Evolutionary conservation across 1,284 basidiomycete genomes (phyloP).

Genomic region (Moniliophthora roreri): DNA sequence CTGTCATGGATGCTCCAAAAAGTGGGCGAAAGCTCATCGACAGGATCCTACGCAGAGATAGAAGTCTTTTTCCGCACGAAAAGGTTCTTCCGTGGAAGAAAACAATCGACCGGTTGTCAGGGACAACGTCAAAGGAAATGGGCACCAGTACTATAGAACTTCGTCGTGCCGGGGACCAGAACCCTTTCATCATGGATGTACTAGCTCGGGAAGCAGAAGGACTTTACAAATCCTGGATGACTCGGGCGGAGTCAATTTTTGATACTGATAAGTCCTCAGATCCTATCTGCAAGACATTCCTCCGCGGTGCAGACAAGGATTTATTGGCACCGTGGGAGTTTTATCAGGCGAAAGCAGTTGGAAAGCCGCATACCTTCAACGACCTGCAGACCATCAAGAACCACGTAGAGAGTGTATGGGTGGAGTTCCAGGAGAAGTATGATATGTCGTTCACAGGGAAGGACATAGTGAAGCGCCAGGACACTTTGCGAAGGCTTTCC

Average conservation of each 20-base stretch:
- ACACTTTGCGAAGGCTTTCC: slow-evolving; percentile 36
- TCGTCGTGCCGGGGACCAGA: not conserved
- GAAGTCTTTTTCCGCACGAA: too few species aligned
- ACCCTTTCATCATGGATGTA: slow-evolving; percentile 1
- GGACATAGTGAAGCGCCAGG: slow-evolving; percentile 38
- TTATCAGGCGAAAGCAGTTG: slow-evolving; percentile 17
- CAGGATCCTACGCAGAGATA: not conserved
- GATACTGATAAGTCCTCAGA: too few species aligned
- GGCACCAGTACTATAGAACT: not conserved
- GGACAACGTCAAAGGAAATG: not conserved
- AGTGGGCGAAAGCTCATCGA: slow-evolving; percentile 6
- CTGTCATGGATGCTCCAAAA: slow-evolving; percentile 12
- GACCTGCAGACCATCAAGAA: slow-evolving; percentile 27
- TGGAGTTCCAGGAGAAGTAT: slow-evolving; percentile 18
- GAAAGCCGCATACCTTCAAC: slow-evolving; percentile 1
- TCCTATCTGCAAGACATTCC: not conserved
- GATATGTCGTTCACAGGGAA: slow-evolving; percentile 26
- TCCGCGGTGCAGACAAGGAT: slow-evolving; percentile 24
- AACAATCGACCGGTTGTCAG: not conserved
- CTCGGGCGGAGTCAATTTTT: not conserved
- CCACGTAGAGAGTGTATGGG: slow-evolving; percentile 23
- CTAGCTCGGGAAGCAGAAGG: not conserved
- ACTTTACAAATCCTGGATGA: not conserved
- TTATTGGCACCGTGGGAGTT: slow-evolving; percentile 31
- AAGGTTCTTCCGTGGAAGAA: not conserved